Evolutionary conservation across 148 eudicot genomes (phyloP).

Genomic region (Fagopyrum tataricum): DNA sequence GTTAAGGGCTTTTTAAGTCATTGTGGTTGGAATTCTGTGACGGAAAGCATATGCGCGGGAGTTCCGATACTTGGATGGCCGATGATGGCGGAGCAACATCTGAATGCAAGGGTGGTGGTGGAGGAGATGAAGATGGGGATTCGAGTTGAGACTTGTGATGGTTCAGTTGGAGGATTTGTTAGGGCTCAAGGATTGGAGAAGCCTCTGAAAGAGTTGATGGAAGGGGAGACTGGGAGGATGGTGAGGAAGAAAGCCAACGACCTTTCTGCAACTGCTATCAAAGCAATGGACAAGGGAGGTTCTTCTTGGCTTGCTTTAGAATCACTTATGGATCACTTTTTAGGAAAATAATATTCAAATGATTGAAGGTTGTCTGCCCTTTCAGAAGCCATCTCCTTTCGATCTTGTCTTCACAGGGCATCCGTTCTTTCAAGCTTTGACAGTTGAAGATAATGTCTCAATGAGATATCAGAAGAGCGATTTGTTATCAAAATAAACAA

Average conservation of each 20-base stretch:
- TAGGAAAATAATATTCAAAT: neutral
- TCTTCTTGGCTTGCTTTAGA: constrained; percentile 50
- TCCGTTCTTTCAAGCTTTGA: no score
- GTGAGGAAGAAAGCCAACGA: constrained; percentile 35
- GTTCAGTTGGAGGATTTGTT: constrained; percentile 55
- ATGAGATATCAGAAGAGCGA: no score
- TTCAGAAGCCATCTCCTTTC: no score
- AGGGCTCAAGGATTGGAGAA: constrained; percentile 33
- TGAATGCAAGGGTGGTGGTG: constrained; percentile 60
- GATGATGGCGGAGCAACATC: constrained; percentile 67
- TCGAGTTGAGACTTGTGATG: constrained; percentile 47
- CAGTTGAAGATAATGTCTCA: no score
- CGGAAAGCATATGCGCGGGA: constrained; percentile 55
- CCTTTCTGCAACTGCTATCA: constrained; percentile 33
- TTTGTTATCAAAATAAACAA: no score
- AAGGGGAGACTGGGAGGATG: constrained; percentile 41
- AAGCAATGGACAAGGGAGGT: constrained; percentile 52
- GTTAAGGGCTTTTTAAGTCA: constrained; percentile 65
- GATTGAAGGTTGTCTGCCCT: no score
- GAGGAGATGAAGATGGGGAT: constrained; percentile 70
- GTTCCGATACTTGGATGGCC: constrained; percentile 79
- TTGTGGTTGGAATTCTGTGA: constrained; percentile 80
- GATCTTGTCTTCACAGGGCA: no score
- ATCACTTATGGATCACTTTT: constrained; percentile 29
- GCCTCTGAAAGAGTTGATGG: constrained; percentile 49